A percentile compares a stretch with the other conserved stretches of the same genome.
Conservation (phyloP, 163 green algal species). For the Scenedesmus sp. region DNA sequence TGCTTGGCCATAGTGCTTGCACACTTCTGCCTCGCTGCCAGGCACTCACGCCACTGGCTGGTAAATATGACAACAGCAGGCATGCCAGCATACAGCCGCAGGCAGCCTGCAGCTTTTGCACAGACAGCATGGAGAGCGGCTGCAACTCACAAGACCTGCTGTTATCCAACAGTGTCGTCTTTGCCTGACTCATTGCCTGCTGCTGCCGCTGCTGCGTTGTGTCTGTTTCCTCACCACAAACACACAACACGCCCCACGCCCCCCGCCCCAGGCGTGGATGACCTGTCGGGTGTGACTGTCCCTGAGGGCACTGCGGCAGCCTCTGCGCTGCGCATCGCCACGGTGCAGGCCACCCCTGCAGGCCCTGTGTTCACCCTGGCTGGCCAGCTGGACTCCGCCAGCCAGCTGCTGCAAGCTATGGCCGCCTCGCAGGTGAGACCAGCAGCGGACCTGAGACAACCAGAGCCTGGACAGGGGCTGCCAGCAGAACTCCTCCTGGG, state of each 20-base stretch:
- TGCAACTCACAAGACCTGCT: not conserved
- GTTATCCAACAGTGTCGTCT: not conserved
- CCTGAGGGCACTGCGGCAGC: not conserved
- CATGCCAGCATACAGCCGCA: not conserved
- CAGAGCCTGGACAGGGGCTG: not conserved
- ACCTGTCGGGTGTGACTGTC: not conserved
- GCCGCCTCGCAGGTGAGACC: not conserved
- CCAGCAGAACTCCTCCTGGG: not conserved
- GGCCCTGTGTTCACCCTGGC: constrained; percentile 23
- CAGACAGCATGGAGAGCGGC: too few relatives aligned
- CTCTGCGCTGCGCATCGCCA: constrained; percentile 20
- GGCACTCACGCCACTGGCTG: not conserved
- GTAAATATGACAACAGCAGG: not conserved
- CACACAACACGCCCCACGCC: not conserved
- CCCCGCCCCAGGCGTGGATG: not conserved
- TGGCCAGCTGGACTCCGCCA: constrained; percentile 7
- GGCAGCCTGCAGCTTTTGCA: too few relatives aligned
- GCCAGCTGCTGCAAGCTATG: constrained; percentile 22
- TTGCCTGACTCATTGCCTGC: not conserved
- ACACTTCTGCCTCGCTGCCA: not conserved
- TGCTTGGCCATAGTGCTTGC: not conserved
- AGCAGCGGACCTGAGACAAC: not conserved
- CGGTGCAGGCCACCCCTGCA: not conserved
- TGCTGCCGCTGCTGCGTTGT: not conserved
- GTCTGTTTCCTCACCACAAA: not conserved